phyloP scores from a whole-genome alignment of 768 basidiomycete genomes.

The Cyclocybe cylindracea region DNA sequence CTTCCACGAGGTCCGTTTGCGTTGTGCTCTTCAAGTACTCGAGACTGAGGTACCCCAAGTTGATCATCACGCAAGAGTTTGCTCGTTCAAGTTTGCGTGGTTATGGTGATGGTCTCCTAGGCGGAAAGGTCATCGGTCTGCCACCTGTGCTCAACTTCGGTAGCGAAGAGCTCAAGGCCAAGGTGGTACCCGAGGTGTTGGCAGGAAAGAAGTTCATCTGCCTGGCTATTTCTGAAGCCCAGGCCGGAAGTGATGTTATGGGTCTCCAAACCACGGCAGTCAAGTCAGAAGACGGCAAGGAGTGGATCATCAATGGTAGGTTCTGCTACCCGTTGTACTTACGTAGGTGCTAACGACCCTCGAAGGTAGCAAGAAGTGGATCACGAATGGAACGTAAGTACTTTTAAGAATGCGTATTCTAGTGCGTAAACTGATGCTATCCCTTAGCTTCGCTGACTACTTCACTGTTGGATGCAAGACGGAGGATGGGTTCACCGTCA shows the following conservation, averaged over 20 bases:
- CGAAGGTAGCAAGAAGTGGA: constrained; percentile 47
- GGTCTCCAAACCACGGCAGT: constrained; percentile 77
- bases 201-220: constrained; percentile 82
- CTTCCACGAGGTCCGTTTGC: constrained; percentile 69
- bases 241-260: constrained; percentile 83
- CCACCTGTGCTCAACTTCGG: constrained; percentile 93
- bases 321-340: neutral
- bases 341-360: neutral
- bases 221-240: constrained; percentile 87
- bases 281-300: constrained; percentile 80
- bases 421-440: neutral
- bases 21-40: neutral
- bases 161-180: constrained; percentile 57
- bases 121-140: constrained; percentile 82
- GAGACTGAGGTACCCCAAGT: constrained; percentile 34
- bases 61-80: constrained; percentile 86
- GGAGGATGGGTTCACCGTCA: constrained; percentile 74
- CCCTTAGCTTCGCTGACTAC: constrained; percentile 47
- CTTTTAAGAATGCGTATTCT: constrained; percentile 6
- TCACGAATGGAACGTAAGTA: constrained; percentile 73
- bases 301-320: constrained; percentile 78
- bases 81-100: constrained; percentile 70
- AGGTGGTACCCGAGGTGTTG: constrained; percentile 67
- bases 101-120: constrained; percentile 81
- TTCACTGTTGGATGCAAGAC: constrained; percentile 79